Conservation (phyloP, 129 eudicot genomes). For the Centella asiatica region DNA sequence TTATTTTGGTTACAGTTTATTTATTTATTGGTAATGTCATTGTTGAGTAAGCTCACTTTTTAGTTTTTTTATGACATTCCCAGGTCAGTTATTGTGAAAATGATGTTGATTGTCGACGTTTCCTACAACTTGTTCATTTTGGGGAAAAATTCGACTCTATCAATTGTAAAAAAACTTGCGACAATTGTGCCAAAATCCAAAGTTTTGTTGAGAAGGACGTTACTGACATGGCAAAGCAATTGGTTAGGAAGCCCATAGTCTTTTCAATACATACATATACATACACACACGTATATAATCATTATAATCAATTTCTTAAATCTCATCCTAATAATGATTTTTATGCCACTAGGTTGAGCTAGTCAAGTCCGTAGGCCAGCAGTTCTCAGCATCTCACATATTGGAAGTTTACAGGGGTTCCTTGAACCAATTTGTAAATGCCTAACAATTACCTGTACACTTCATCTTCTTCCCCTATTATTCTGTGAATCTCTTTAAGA, state of each 20-base stretch:
- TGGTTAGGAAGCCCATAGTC: slow-evolving; percentile 46
- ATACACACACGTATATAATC: no score
- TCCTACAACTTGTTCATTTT: slow-evolving; percentile 86
- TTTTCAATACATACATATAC: slow-evolving; percentile 6
- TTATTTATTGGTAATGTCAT: neutral
- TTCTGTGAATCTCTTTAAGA: slow-evolving; percentile 9
- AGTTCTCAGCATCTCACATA: slow-evolving; percentile 72
- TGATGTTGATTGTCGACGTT: slow-evolving; percentile 93
- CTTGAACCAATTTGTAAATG: slow-evolving; percentile 81
- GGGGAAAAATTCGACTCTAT: slow-evolving; percentile 79
- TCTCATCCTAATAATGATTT: neutral
- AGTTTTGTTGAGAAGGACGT: slow-evolving; percentile 76
- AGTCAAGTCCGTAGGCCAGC: slow-evolving; percentile 61
- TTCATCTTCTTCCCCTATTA: slow-evolving; percentile 13
- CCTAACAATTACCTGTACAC: neutral
- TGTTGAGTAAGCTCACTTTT: neutral
- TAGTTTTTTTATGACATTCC: slow-evolving; percentile 3
- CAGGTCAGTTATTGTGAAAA: slow-evolving; percentile 98
- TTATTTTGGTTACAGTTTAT: no score
- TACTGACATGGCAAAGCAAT: slow-evolving; percentile 66
- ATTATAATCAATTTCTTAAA: no score
- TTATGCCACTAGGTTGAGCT: slow-evolving; percentile 58
- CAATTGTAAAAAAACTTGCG: slow-evolving; percentile 76
- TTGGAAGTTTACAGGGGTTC: slow-evolving; percentile 96
- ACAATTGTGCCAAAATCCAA: slow-evolving; percentile 65